Evolutionary conservation across 1,284 basidiomycete genomes (phyloP), one percentile per base, ranked within the genome.

Genomic region (Microbotryomycetes sp.): DNA sequence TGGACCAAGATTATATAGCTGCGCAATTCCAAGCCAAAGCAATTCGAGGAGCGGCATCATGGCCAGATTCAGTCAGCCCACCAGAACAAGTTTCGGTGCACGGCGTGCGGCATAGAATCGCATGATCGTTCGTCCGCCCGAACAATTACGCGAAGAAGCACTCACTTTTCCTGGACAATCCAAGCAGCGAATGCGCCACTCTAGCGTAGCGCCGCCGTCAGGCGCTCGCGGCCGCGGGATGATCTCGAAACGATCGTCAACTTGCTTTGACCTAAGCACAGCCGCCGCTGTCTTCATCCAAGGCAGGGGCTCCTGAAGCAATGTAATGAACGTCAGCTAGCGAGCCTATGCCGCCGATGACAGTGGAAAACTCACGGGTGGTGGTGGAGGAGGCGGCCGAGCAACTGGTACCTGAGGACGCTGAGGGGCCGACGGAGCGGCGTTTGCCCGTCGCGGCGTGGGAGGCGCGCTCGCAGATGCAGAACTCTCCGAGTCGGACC

Each of bases 111-210:
- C 50, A 29, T n/a, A 11, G 50, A 24, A 18, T 52, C 3, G 21
- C 15, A 18, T 9, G 26, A 45, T n/a, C n/a, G 5, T 29, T 16
- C 18, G 57, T 18, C 18, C 31, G 41, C 30, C 27, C 24, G 5
- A 30, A 15, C 21, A 27, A 29, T 45, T 11, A 29, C 7, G 23
- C 18, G 26, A 27, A 52, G 54, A 28, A 46, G 18, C 2, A 54
- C 66, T 52, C n/a, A 91, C 90, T 81, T 92, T 92, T 72, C 89
- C 90, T 66, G 91, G 91, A 76, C 94, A 97, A 75, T 97, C 94
- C 62, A 86, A 74, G 76, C 94, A 98, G 75, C 90, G 92, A 71
- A 97, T 83, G 23, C 92, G 82, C 92, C 93, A 97, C 74, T 93
- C 89, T n/a, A 72, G 63, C 3, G 82, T 79, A 45, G 78, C 74